Evolutionary conservation across 2,329 filamentous ascomycete species (phyloP), one percentile per base, ranked within the genome.

Genomic region (Colletotrichum neosansevieriae): DNA sequence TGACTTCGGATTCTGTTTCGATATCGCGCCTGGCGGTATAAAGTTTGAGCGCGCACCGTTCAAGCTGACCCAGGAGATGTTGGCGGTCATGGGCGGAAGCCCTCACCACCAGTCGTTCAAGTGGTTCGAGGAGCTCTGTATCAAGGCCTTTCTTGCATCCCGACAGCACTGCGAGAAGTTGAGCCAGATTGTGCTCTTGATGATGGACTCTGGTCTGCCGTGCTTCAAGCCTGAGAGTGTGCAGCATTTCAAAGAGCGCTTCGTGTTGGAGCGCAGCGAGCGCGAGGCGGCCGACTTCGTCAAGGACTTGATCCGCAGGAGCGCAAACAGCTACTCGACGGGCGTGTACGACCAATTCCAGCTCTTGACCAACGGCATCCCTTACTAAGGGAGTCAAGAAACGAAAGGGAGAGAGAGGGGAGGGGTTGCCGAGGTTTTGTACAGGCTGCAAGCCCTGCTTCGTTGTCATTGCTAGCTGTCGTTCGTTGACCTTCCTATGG

Each of bases 1-100:
- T 73, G 96, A 99, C 79, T 99, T 99, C 76, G 96, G 96, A 10
- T 99, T 99, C 87, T 98, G 95, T 82, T 99, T 99, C 81, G 97
- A 99, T 76, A 98, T 99, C 74, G 96, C 94, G 1, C 96, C 96
- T 0, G 96, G 96, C 54, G 96, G 97, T 69, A 94, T 99, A 76
- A 95, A 94, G 74, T 99, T 99, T 77, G 96, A 99, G 84, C 92
- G 96, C 24, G 96, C 96, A 0, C 96, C 96, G 0, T 99, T 99
- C 86, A 99, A 99, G 82, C 89, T 99, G 62, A 99, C 96, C 1
- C 88, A 90, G 7, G 96, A 99, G 79, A 99, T 99, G 97, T 88
- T 99, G 68, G 93, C 94, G n/a, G 96, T 99, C 74, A 98, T 99
- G 95, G 95, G 96, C 60, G 94, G 94, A 67, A 90, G 86, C 62